phyloP scores from a whole-genome alignment of 176 grass and related monocot species.

The Carex scoparia region DNA sequence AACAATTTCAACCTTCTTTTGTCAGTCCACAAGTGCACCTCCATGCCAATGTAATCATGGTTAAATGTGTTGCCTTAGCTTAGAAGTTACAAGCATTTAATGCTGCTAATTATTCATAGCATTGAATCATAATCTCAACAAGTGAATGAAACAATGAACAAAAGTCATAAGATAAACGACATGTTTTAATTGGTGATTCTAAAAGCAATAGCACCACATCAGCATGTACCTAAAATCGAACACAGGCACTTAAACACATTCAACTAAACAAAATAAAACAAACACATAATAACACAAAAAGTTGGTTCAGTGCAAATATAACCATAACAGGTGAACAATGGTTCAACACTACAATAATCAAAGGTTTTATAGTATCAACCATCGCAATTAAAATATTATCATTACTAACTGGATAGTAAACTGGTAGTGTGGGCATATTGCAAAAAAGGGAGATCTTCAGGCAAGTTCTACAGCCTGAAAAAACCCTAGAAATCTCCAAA shows the following conservation, averaged over 20 bases:
- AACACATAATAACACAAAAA: not conserved
- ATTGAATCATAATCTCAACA: not conserved
- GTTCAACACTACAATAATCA: not conserved
- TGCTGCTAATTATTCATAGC: not conserved
- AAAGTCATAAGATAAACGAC: not conserved
- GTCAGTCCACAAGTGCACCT: slow-evolving; percentile 2
- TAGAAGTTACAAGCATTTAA: not conserved
- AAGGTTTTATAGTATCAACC: not conserved
- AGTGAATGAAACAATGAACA: slow-evolving; percentile 1
- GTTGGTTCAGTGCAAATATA: not conserved
- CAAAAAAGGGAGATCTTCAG: slow-evolving; percentile 8
- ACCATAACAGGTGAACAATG: not conserved
- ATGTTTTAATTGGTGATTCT: not conserved
- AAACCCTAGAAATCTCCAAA: slow-evolving; percentile 24
- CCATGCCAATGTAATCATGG: not conserved
- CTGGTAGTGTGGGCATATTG: not conserved
- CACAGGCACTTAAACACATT: not conserved
- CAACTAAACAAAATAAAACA: too few relatives aligned
- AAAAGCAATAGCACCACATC: not conserved
- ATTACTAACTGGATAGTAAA: not conserved
- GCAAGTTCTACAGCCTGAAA: slow-evolving; percentile 18
- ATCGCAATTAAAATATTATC: not conserved
- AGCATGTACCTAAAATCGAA: not conserved
- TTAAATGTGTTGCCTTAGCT: not conserved
- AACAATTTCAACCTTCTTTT: not conserved